Evolutionary conservation across 441 rosid genomes (phyloP).

Genomic region (Eruca vesicaria): DNA sequence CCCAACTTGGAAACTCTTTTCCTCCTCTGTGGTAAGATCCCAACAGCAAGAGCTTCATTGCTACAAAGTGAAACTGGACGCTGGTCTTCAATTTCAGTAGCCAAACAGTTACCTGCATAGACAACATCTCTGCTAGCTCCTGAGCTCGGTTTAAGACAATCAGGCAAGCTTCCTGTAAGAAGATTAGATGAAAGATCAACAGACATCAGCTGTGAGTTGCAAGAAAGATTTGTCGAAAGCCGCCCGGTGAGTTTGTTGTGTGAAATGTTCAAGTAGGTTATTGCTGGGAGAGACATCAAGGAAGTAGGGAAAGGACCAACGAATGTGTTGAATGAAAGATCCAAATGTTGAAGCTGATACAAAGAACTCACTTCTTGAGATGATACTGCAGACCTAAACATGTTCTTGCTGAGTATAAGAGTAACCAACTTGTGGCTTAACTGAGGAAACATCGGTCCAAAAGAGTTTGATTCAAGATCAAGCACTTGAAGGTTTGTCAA

Average conservation of each 20-base stretch:
- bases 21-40: constrained; percentile 57
- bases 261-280: constrained; percentile 61
- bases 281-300: constrained; percentile 67
- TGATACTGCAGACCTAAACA: constrained; percentile 75
- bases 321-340: constrained; percentile 72
- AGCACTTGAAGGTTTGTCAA: constrained; percentile 87
- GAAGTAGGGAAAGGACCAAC: constrained; percentile 75
- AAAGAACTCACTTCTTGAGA: constrained; percentile 50
- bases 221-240: constrained; percentile 75
- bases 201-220: constrained; percentile 52
- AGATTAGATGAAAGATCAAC: constrained; percentile 88
- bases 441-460: constrained; percentile 73
- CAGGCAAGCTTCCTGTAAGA: constrained; percentile 74
- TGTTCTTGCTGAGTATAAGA: constrained; percentile 75
- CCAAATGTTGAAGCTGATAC: constrained; percentile 78
- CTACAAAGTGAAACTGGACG: constrained; percentile 69
- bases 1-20: constrained; percentile 38
- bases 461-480: constrained; percentile 80
- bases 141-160: constrained; percentile 52
- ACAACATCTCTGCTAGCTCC: constrained; percentile 41
- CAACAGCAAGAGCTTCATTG: constrained; percentile 94
- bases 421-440: constrained; percentile 70
- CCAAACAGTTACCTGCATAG: constrained; percentile 74
- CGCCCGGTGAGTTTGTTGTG: constrained; percentile 82
- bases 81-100: constrained; percentile 46